These are phyloP conservation scores for Heterobasidion parviporum DNA, from an alignment of 1,284 basidiomycete species.

Conservation along the genomic window DNA sequence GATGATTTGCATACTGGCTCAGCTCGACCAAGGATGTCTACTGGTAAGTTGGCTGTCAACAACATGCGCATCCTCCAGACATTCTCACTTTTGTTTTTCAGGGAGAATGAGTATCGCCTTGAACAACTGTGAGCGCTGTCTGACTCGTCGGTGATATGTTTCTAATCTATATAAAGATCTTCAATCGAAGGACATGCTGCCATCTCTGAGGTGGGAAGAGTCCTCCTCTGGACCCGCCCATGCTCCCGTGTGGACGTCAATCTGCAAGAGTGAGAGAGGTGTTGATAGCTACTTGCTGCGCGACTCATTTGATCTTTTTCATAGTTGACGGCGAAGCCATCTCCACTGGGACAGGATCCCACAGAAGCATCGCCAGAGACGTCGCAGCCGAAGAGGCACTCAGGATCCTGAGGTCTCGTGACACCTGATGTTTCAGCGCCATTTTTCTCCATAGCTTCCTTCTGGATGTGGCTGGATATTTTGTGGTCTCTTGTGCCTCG, in stretches of 20 bases:
- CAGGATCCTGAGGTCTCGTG: constrained; percentile 18
- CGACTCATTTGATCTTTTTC: background rate
- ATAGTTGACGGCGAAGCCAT: constrained; percentile 37
- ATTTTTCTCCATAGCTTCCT: too few species aligned
- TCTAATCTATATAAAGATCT: constrained; percentile 32
- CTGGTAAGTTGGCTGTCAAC: too few species aligned
- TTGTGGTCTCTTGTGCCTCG: too few species aligned
- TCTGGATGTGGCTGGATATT: too few species aligned
- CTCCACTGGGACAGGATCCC: constrained; percentile 36
- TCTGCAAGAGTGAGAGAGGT: constrained; percentile 45
- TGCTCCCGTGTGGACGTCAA: constrained; percentile 42
- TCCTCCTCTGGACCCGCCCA: constrained; percentile 36
- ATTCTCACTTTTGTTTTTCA: background rate
- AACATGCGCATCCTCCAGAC: too few species aligned
- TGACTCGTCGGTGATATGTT: background rate
- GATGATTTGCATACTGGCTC: too few species aligned
- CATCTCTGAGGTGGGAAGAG: constrained; percentile 48
- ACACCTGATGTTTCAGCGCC: background rate
- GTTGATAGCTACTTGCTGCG: constrained; percentile 5
- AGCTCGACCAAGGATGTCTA: too few species aligned
- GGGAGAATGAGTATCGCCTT: constrained; percentile 3
- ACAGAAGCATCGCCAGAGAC: constrained; percentile 46
- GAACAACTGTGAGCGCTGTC: constrained; percentile 17
- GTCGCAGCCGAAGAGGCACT: constrained; percentile 45
- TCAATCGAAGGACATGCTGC: constrained; percentile 31